Base-by-base conservation (phyloP, 305 asterid species). In the Coffea humblotiana region DNA sequence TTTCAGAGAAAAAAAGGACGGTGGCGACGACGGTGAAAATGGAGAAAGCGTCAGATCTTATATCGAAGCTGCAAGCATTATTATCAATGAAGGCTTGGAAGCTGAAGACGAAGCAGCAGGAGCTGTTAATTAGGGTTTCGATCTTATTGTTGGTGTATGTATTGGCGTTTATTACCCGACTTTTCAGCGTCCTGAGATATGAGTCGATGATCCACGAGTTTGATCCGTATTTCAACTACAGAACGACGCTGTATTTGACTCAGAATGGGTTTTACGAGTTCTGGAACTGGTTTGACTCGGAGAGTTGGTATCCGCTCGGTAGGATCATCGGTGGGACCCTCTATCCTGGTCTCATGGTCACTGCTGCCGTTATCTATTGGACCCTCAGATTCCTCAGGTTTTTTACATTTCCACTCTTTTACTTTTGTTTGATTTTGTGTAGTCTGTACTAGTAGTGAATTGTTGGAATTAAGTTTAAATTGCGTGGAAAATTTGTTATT, bases 151-250 rank as follows among this genome's bases (percentile, higher is more conserved):
- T 96, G 82, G 93, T 96, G 10, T 96, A 96, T 85, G 77, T 94
- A 54, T 80, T 96, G 84, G 98, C 99, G 13, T 96, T 96, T 86
- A 90, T 94, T 32, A 85, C 97, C 19, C 91, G 99, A 12, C 83
- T 96, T 67, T 96, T 96, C 90, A 96, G 99, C 79, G 98, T 96
- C 74, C 75, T 96, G 84, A 92, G 99, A 65, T 96, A 96, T 82
- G 99, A 96, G 93, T 92, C 97, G 78, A 96, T 96, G 99, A 96
- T 96, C 95, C 99, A 96, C 85, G 99, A 96, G 92, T 96, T 96
- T 79, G 99, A 96, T 89, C 99, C 99, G 2, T 96, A 96, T 84
- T 96, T 96, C 91, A 96, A 96, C 83, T 96, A 96, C 85, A 91
- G 99, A 63, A 96, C 95, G 47, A 96, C 99, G n/a, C 95, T 92